These are phyloP conservation scores for Retiboletus flavoniger DNA, from an alignment of 1,284 basidiomycete species.

Conservation along the genomic window DNA sequence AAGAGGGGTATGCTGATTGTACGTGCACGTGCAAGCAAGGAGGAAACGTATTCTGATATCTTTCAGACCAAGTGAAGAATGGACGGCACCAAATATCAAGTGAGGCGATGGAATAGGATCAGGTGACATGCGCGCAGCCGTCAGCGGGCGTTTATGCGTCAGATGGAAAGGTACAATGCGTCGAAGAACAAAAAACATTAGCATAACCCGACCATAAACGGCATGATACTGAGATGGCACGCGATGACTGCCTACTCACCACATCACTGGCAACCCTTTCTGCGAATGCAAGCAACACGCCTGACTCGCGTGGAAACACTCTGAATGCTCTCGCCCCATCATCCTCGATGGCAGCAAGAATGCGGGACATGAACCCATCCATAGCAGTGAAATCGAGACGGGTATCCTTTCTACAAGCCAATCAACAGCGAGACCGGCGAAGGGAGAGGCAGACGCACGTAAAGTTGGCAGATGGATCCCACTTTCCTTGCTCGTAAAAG, in stretches of 20 bases:
- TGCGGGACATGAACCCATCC: constrained; percentile 82
- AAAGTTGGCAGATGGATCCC: constrained; percentile 53
- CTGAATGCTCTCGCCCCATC: constrained; percentile 80
- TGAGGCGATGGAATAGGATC: not conserved
- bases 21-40: constrained; percentile 76
- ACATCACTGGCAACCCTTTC: constrained; percentile 78
- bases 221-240: not conserved
- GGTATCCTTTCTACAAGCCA: constrained; percentile 20
- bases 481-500: constrained; percentile 82
- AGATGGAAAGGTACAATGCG: not conserved
- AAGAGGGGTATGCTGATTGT: constrained; percentile 74
- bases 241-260: constrained; percentile 43
- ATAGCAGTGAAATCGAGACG: constrained; percentile 75
- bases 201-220: not conserved
- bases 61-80: constrained; percentile 30
- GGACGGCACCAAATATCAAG: not conserved
- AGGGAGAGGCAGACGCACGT: constrained; percentile 14
- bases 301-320: constrained; percentile 80
- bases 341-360: constrained; percentile 64
- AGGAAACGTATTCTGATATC: constrained; percentile 86
- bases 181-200: not conserved
- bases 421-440: constrained; percentile 1
- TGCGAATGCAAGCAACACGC: constrained; percentile 73
- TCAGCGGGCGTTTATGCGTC: not conserved
- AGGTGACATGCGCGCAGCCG: no score